phyloP scores from a whole-genome alignment of 2,329 filamentous ascomycete genomes.

The Fusarium sp. region DNA sequence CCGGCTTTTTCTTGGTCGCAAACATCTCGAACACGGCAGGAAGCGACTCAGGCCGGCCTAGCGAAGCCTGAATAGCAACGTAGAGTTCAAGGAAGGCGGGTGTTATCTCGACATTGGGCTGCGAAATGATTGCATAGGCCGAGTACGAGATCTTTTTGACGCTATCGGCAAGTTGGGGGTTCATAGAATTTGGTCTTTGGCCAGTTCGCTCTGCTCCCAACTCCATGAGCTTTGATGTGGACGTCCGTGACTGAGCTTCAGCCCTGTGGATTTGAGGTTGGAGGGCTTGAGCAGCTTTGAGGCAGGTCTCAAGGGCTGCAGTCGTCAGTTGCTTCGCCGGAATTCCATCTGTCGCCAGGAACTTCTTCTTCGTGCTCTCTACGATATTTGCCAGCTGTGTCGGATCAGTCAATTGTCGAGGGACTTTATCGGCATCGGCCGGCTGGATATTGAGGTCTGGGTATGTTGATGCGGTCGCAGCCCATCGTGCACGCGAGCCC shows the following conservation, averaged over 20 bases:
- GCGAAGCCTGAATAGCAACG: slow-evolving; percentile 75
- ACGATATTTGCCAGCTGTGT: slow-evolving; percentile 52
- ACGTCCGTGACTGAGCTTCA: slow-evolving; percentile 52
- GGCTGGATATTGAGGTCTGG: slow-evolving; percentile 25
- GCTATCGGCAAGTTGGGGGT: slow-evolving; percentile 52
- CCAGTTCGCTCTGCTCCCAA: slow-evolving; percentile 50
- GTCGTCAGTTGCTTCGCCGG: slow-evolving; percentile 54
- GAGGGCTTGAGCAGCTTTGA: slow-evolving; percentile 54
- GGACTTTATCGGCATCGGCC: slow-evolving; percentile 22
- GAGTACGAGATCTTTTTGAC: slow-evolving; percentile 63
- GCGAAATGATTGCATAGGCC: slow-evolving; percentile 74
- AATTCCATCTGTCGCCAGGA: slow-evolving; percentile 55
- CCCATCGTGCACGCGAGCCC: slow-evolving; percentile 38
- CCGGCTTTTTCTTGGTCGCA: slow-evolving; percentile 79
- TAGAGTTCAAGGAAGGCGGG: slow-evolving; percentile 76
- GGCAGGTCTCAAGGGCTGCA: slow-evolving; percentile 55
- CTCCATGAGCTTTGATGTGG: slow-evolving; percentile 63
- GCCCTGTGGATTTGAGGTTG: slow-evolving; percentile 52
- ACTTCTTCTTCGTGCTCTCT: slow-evolving; percentile 53
- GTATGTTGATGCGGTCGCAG: slow-evolving; percentile 35
- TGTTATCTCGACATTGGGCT: slow-evolving; percentile 83
- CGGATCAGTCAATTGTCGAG: slow-evolving; percentile 48
- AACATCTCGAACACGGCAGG: slow-evolving; percentile 84
- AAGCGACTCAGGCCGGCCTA: slow-evolving; percentile 78
- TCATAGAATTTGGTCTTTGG: slow-evolving; percentile 40